Evolutionary conservation across 139 green algal species (phyloP), one percentile per base, ranked within the genome.

Genomic region (Limnomonas spitsbergensis): DNA sequence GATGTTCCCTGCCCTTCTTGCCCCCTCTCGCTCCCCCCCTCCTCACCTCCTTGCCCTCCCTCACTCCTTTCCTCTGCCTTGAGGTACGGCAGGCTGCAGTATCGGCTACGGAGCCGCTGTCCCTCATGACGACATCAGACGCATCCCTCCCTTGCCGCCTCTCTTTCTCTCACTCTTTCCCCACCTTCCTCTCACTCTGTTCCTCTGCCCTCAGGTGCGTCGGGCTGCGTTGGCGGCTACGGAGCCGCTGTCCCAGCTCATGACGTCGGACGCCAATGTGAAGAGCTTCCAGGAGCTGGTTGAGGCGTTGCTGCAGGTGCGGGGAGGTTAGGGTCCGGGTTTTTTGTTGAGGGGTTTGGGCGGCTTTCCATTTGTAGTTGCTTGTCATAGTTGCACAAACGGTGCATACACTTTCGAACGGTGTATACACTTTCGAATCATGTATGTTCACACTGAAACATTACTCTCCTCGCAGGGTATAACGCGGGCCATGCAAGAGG

Each of bases 171-270:
- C 68, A 24, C 36, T 74, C 20, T 42, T n/a, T 24, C 4, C 14
- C 68, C 36, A n/a, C 3, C 68, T 74, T 26, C 4, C 68, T 42
- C 68, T 53, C 29, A n/a, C 4, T 47, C 20, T 74, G 4, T 74
- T 40, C 36, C 68, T 74, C 68, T 53, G 36, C 40, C 9, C 32
- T 0, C 61, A 73, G 29, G 90, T 94, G 69, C 83, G 83, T 24
- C n/a, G 75, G 4, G 86, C 85, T 9, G 90, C 89, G 14, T 81
- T 94, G 66, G 53, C 61, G 47, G 80, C 78, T 26, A 73, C 91
- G 52, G 83, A 84, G 76, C 79, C 82, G 27, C 71, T 91, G 56
- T 68, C 83, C 76, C 66, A 38, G 9, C 79, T 87, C 75, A 69
- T 86, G 27, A 78, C 66, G 32, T 29, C 20, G 37, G 34, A 76